phyloP scores from a whole-genome alignment of 129 eudicot species.

The Lactuca sativa region DNA sequence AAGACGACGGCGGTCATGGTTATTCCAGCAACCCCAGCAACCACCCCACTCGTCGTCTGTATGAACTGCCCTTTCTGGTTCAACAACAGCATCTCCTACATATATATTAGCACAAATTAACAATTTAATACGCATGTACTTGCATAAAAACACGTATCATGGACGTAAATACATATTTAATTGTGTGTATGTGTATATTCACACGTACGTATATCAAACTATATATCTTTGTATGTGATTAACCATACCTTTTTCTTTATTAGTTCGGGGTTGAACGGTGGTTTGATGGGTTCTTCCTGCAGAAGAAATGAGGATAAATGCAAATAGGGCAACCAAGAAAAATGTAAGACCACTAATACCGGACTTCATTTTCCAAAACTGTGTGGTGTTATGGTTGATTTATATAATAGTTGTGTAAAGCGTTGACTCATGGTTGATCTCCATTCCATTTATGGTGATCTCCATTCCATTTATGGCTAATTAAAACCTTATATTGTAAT shows the following conservation, averaged over 20 bases:
- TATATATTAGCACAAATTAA: neutral
- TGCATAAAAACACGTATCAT: too few relatives aligned
- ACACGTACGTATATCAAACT: too few relatives aligned
- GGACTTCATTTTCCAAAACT: neutral
- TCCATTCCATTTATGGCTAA: too few relatives aligned
- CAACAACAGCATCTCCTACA: neutral
- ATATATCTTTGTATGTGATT: neutral
- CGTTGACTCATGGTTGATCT: too few relatives aligned
- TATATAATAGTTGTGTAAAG: too few relatives aligned
- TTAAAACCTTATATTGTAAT: too few relatives aligned
- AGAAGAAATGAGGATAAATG: neutral
- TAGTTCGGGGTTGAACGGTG: neutral
- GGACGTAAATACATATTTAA: neutral
- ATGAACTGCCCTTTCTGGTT: neutral
- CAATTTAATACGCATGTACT: neutral
- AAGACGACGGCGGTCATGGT: too few relatives aligned
- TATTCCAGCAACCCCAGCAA: neutral
- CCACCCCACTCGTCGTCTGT: neutral
- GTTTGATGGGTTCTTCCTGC: constrained; percentile 9
- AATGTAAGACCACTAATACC: neutral
- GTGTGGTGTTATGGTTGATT: too few relatives aligned
- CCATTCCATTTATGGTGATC: too few relatives aligned
- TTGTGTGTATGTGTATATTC: too few relatives aligned
- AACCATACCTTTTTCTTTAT: neutral
- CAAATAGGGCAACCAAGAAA: neutral